phyloP scores from a whole-genome alignment of 2,329 filamentous ascomycete species.

The Xylariaceae sp. region DNA sequence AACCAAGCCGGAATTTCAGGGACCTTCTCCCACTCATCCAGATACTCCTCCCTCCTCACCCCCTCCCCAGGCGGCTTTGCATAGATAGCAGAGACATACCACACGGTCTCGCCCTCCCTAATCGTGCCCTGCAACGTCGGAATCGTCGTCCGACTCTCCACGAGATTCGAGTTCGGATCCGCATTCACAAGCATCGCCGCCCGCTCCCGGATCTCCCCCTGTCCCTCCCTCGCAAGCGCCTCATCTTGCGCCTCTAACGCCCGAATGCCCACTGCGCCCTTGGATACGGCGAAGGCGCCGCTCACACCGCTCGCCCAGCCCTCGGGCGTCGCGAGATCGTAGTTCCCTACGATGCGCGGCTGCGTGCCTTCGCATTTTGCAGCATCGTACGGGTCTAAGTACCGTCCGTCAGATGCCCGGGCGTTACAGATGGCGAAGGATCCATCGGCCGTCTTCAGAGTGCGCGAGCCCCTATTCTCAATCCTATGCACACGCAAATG shows the following conservation, averaged over 20 bases:
- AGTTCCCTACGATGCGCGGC: slow-evolving; percentile 55
- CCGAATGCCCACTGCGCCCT: slow-evolving; percentile 53
- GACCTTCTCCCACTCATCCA: slow-evolving; percentile 55
- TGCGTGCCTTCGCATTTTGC: slow-evolving; percentile 45
- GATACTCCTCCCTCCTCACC: slow-evolving; percentile 48
- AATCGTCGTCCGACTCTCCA: slow-evolving; percentile 66
- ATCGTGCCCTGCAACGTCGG: slow-evolving; percentile 63
- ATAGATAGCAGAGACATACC: slow-evolving; percentile 68
- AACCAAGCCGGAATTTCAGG: slow-evolving; percentile 59
- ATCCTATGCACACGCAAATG: slow-evolving; percentile 63
- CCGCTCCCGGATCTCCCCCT: slow-evolving; percentile 39
- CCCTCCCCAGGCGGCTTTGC: slow-evolving; percentile 57
- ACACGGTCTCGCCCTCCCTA: slow-evolving; percentile 50
- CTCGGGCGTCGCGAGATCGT: slow-evolving; percentile 50
- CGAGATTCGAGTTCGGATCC: slow-evolving; percentile 73
- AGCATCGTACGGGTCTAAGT: slow-evolving; percentile 46
- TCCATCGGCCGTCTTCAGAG: slow-evolving; percentile 67
- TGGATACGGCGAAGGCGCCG: slow-evolving; percentile 53
- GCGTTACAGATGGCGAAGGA: slow-evolving; percentile 64
- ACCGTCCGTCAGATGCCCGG: slow-evolving; percentile 43
- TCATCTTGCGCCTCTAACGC: slow-evolving; percentile 40
- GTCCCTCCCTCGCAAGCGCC: not conserved
- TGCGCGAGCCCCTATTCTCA: slow-evolving; percentile 44
- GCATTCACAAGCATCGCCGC: slow-evolving; percentile 64
- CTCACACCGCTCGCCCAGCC: slow-evolving; percentile 46